Base-by-base conservation (phyloP, 1,284 basidiomycete genomes). In the Apiotrichum porosum region DNA sequence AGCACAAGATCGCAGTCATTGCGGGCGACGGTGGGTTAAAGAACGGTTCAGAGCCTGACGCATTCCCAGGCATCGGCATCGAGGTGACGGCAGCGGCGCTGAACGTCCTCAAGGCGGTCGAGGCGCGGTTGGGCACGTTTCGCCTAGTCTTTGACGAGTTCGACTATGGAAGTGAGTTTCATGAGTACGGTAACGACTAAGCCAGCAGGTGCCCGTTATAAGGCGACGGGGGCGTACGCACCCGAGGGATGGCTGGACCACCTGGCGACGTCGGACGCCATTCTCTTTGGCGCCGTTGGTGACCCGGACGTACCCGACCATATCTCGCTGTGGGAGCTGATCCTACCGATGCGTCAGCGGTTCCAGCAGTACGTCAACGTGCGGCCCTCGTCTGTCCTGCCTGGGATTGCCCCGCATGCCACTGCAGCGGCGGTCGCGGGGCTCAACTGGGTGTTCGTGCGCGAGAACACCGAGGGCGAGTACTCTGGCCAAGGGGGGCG, bases 401-500 rank as follows among this genome's bases (percentile, higher is more conserved):
- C 74, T 13, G 80, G 79, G 3, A 78, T 79, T 9, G 63, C 69
- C 1, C 77, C 77, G 5, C 79, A 79, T 0, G 68, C 80, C 30
- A 70, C 72, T 15, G 44, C 54, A 49, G 43, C 59, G 57, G 34
- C 49, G 15, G 65, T 62, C 1, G 70, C 71, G 3, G 51, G 69
- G 10, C 65, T 80, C 39, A 78, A 81, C 60, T 80, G 79, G 66
- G 66, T 77, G 37, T 78, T 81, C 49, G 58, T 72, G 9, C 70
- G 79, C 39, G 80, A 81, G 65, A 81, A 81, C 56, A 79, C 76
- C 13, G 79, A 81, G 61, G 80, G 80, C 34, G 78, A 80, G 58
- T 80, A 80, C 62, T 76, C 77, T 9, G 78, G 76, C 3, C 75
- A 79, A 41, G 79, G 79, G 21, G 78, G 79, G 4, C 60, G 65